Evolutionary conservation across 1,284 basidiomycete species (phyloP), one percentile per base, ranked within the genome.

Genomic region (Phellinidium pouzarii): DNA sequence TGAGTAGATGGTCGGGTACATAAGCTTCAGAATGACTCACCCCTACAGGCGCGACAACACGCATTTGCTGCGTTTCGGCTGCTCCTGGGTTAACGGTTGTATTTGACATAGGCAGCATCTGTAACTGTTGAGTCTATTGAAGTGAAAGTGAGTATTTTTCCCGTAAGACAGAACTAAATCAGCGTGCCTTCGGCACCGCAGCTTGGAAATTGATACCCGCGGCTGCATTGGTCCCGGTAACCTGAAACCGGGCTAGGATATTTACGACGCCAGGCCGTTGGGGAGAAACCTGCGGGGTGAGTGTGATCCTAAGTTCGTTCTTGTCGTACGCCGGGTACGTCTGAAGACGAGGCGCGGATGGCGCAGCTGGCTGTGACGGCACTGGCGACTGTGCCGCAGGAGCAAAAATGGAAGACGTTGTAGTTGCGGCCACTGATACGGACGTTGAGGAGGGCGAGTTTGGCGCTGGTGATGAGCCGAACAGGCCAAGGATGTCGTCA

Each of bases 71-170:
- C 14, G 93, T 96, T 69, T 97, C 95, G 17, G 80, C 80, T 7
- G 80, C 71, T 1, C 92, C 93, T 0, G 92, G 86, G 12, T 69
- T 71, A 22, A 99, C 76, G 50, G 82, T 84, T 8, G 87, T 71
- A 67, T 86, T 94, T 6, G 92, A 94, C 84, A 99, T 98, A 4
- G 95, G 91, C 55, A 94, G 79, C 95, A 99, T 99, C 66, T 98
- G 94, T 54, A 99, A 68, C 66, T 97, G 94, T 72, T 98, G 95
- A 0, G 93, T 93, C 93, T 96, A 63, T 3, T 43, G 25, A 44
- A 9, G 47, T 17, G 52, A 42, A n/a, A 50, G 48, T 41, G 44
- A 46, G 50, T 37, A 54, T 29, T 42, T 12, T 25, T 14, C 20
- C 51, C 22, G 38, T 14, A 47, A 34, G 40, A n/a, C 49, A 22